Evolutionary conservation across 257 asterid species (phyloP).

Genomic region (Nicotiana sylvestris): DNA sequence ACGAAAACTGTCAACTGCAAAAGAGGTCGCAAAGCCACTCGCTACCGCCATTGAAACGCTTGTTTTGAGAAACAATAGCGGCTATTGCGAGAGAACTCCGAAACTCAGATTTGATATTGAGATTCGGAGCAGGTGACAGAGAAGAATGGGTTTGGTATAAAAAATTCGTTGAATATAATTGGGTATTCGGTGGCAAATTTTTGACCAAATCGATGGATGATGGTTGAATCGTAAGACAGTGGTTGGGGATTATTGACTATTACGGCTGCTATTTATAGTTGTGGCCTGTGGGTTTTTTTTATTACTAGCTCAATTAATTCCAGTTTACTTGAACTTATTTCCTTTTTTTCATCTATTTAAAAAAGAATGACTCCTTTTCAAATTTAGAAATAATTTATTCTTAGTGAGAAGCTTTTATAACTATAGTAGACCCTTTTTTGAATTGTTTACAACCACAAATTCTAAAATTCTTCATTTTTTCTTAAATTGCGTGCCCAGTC

Average conservation of each 20-base stretch:
- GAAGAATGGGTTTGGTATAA: constrained; percentile 5
- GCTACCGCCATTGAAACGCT: constrained; percentile 13
- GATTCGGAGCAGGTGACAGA: constrained; percentile 7
- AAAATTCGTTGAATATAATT: too few species aligned
- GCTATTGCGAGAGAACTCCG: constrained; percentile 18
- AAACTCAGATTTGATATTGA: neutral
- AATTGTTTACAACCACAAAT: too few species aligned
- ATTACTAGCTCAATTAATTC: too few species aligned
- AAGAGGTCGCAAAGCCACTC: neutral
- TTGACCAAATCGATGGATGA: neutral
- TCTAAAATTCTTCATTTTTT: too few species aligned
- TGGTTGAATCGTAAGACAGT: neutral
- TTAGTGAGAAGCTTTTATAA: too few species aligned
- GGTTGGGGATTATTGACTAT: neutral
- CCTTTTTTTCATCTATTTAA: too few species aligned
- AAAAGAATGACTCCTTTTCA: too few species aligned
- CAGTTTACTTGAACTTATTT: too few species aligned
- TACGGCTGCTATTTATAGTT: neutral
- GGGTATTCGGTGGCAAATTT: neutral
- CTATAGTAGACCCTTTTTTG: too few species aligned
- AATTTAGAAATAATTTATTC: too few species aligned
- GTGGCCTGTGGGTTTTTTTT: neutral
- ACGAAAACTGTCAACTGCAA: neutral
- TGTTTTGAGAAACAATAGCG: neutral
- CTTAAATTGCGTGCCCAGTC: too few species aligned